Evolutionary conservation across 73 alveolate genomes (phyloP).

Genomic region (Paramecium pentaurelia): DNA sequence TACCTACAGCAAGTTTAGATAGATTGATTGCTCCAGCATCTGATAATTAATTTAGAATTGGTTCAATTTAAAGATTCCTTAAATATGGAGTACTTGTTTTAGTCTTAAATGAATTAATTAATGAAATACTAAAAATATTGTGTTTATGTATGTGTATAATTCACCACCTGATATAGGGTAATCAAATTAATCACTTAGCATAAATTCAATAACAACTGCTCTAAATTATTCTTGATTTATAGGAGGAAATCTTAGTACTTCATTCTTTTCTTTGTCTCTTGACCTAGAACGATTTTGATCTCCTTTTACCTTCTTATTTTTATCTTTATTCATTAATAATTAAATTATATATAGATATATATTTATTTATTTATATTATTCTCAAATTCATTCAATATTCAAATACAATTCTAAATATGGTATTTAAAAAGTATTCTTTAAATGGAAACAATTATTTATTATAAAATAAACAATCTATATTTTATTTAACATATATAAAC

Average conservation of each 20-base stretch:
- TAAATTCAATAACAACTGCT: constrained; percentile 53
- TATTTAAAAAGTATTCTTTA: too few species aligned
- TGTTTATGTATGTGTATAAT: constrained; percentile 29
- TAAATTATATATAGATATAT: neutral
- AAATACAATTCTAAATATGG: too few species aligned
- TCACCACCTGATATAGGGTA: constrained; percentile 56
- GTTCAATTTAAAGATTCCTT: constrained; percentile 50
- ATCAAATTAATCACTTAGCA: constrained; percentile 60
- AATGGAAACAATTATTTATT: too few species aligned
- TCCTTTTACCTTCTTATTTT: neutral
- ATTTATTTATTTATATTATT: too few species aligned
- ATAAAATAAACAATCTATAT: neutral
- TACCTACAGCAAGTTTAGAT: constrained; percentile 55
- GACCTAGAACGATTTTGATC: constrained; percentile 4
- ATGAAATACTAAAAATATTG: neutral
- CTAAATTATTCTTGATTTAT: constrained; percentile 49
- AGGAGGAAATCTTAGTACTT: constrained; percentile 48
- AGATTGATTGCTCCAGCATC: constrained; percentile 39
- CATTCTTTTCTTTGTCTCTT: constrained; percentile 51
- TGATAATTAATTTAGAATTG: constrained; percentile 3
- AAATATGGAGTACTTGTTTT: constrained; percentile 44
- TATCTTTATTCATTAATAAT: constrained; percentile 16
- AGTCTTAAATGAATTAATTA: neutral
- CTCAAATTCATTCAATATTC: neutral
- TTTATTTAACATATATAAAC: neutral